phyloP scores from a whole-genome alignment of 192 early-diverging fungal species.

The Chytriomyces sp. region DNA sequence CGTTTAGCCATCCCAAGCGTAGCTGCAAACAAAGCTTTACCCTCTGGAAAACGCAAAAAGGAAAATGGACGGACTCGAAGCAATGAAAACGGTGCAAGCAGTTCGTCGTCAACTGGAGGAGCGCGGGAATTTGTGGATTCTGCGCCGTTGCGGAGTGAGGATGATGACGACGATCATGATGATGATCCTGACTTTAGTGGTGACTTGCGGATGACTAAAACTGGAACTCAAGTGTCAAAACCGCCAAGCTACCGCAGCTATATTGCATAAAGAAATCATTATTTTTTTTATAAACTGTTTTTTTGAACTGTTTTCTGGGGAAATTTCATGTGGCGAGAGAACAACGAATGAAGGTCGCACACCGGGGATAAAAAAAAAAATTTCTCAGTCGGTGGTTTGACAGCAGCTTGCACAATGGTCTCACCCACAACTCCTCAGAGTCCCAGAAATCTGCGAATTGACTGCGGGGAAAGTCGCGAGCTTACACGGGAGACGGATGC shows the following conservation, averaged over 20 bases:
- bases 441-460: not conserved
- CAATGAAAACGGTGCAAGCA: too few species aligned
- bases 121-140: not conserved
- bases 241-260: conserved; percentile 14
- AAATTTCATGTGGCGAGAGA: not conserved
- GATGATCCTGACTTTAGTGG: not conserved
- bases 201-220: not conserved
- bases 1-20: too few species aligned
- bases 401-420: not conserved
- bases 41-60: too few species aligned
- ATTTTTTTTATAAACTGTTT: not conserved
- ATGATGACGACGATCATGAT: not conserved
- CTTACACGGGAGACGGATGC: too few species aligned
- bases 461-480: not conserved
- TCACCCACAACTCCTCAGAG: not conserved
- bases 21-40: too few species aligned
- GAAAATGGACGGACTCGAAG: too few species aligned
- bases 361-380: too few species aligned
- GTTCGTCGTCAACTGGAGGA: too few species aligned
- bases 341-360: too few species aligned
- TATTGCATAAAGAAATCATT: not conserved
- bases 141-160: not conserved
- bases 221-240: not conserved
- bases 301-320: not conserved
- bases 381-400: not conserved